Evolutionary conservation across 495 filamentous ascomycete genomes (phyloP).

Genomic region (Lasiosphaeria miniovina): DNA sequence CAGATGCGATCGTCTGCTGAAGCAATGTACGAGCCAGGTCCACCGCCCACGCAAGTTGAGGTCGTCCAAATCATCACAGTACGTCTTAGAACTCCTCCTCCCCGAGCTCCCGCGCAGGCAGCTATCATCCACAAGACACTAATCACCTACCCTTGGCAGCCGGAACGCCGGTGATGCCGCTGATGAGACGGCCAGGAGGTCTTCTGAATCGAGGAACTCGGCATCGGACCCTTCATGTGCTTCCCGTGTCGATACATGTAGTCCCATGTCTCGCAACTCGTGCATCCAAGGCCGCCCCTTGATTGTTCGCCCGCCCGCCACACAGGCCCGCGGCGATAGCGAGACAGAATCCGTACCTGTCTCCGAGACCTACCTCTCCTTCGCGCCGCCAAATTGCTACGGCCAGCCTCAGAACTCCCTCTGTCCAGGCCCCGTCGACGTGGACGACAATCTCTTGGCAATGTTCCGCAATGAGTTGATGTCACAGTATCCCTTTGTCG

Average conservation of each 20-base stretch:
- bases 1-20: slow-evolving; percentile 10
- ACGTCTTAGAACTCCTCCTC: neutral
- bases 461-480: slow-evolving; percentile 34
- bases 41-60: slow-evolving; percentile 7
- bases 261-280: neutral
- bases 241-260: neutral
- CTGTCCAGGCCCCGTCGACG: slow-evolving; percentile 25
- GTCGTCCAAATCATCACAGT: neutral
- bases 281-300: neutral
- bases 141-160: neutral
- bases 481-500: slow-evolving; percentile 39
- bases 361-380: slow-evolving; percentile 22
- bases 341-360: neutral
- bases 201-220: neutral
- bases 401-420: slow-evolving; percentile 8
- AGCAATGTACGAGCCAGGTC: slow-evolving; percentile 9
- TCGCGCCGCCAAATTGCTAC: neutral
- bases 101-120: neutral
- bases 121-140: neutral
- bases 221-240: neutral
- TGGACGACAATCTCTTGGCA: slow-evolving; percentile 34
- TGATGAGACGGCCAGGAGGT: neutral
- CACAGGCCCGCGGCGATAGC: neutral
- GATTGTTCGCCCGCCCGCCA: neutral
- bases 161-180: neutral